Conservation (phyloP, 768 basidiomycete genomes). For the Antrodiella citrinella region DNA sequence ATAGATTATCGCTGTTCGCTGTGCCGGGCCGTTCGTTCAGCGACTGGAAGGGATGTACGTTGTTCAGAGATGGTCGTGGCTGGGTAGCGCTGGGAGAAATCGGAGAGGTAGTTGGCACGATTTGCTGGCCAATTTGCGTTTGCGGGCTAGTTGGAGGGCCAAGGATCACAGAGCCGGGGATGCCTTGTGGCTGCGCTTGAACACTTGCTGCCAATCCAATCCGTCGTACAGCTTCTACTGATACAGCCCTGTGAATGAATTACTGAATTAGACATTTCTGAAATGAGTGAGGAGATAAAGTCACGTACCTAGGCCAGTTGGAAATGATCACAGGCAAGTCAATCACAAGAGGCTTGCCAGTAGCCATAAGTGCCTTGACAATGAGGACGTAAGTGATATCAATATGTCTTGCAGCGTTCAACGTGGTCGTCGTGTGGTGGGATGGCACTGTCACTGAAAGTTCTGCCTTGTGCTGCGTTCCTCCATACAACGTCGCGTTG, state of each 20-base stretch:
- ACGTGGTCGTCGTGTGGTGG: conserved; percentile 71
- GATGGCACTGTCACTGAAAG: conserved; percentile 60
- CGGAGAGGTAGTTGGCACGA: not conserved
- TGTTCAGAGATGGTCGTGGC: not conserved
- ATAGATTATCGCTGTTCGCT: not conserved
- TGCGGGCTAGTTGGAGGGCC: conserved; percentile 8
- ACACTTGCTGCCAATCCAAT: conserved; percentile 40
- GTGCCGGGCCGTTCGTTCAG: not conserved
- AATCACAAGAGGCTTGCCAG: conserved; percentile 53
- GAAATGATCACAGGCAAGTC: conserved; percentile 77
- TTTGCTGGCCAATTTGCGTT: conserved; percentile 2
- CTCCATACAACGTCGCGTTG: conserved; percentile 68
- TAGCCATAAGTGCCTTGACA: conserved; percentile 72
- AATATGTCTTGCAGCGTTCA: conserved; percentile 77
- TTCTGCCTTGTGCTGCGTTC: conserved; percentile 64
- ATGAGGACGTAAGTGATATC: conserved; percentile 76
- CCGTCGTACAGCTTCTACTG: conserved; percentile 62
- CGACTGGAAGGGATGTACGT: not conserved
- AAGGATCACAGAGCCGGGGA: not conserved
- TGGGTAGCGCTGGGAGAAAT: not conserved
- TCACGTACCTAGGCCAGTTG: conserved; percentile 73
- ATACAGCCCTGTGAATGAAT: conserved; percentile 58
- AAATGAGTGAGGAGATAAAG: too few species aligned
- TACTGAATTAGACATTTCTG: too few species aligned
- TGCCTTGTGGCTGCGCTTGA: conserved; percentile 18